Percentiles rank a stretch among this genome's conserved stretches.
phyloP scores from a whole-genome alignment of 1,284 basidiomycete species.

The Cutaneotrichosporon sp. region DNA sequence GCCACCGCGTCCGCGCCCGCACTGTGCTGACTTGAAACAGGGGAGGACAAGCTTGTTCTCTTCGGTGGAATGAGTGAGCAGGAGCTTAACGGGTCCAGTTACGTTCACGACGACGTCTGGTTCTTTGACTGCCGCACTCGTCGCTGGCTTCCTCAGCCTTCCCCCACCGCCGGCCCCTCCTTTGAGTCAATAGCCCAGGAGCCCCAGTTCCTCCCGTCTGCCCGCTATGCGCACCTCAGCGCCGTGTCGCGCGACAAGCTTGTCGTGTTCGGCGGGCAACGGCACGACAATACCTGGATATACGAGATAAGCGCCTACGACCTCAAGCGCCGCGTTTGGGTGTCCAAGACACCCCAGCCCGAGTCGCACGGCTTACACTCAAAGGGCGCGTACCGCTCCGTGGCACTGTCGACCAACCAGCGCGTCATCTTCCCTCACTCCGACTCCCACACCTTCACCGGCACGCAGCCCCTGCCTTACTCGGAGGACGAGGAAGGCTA shows the following conservation, averaged over 20 bases:
- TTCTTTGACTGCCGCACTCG: slow-evolving; percentile 73
- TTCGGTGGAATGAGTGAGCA: slow-evolving; percentile 80
- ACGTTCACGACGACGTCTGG: slow-evolving; percentile 78
- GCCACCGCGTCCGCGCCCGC: background rate
- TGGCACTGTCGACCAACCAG: slow-evolving; percentile 71
- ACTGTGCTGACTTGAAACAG: slow-evolving; percentile 53
- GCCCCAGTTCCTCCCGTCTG: slow-evolving; percentile 62
- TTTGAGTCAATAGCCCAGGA: slow-evolving; percentile 31
- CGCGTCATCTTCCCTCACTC: slow-evolving; percentile 64
- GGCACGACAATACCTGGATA: slow-evolving; percentile 66
- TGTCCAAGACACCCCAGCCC: slow-evolving; percentile 66
- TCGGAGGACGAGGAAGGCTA: slow-evolving; percentile 42
- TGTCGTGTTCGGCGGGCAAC: slow-evolving; percentile 93
- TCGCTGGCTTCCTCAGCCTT: slow-evolving; percentile 64
- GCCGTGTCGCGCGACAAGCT: slow-evolving; percentile 77
- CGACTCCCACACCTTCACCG: slow-evolving; percentile 19
- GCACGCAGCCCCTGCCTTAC: slow-evolving; percentile 25
- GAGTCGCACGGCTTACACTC: slow-evolving; percentile 72
- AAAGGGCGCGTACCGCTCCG: slow-evolving; percentile 82
- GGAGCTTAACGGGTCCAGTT: slow-evolving; percentile 59
- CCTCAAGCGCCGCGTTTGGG: slow-evolving; percentile 69
- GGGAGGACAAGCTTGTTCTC: slow-evolving; percentile 82
- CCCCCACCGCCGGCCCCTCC: slow-evolving; percentile 13
- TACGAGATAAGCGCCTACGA: slow-evolving; percentile 89
- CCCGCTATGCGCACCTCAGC: slow-evolving; percentile 88